These are phyloP conservation scores for Eucalyptus paniculata DNA, from an alignment of 345 rosid species.

Conservation along the genomic window DNA sequence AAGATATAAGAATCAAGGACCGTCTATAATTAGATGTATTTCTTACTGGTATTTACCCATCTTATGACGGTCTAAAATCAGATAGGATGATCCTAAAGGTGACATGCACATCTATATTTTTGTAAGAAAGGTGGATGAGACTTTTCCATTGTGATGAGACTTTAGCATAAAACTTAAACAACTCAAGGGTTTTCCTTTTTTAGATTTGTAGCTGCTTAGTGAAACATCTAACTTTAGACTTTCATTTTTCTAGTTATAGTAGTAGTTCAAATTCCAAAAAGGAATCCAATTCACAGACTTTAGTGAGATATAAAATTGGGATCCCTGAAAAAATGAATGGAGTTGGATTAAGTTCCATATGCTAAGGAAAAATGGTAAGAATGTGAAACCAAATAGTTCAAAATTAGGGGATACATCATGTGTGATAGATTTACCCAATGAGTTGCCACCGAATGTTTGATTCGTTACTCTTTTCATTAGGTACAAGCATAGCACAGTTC, in stretches of 20 bases:
- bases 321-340: background rate
- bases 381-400: background rate
- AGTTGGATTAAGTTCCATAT: background rate
- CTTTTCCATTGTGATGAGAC: background rate
- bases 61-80: background rate
- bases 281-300: background rate
- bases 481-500: background rate
- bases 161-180: background rate
- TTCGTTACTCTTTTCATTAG: background rate
- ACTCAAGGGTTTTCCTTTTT: background rate
- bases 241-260: too few species aligned
- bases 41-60: background rate
- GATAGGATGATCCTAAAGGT: background rate
- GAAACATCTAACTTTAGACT: background rate
- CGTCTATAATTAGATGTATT: background rate
- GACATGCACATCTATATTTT: background rate
- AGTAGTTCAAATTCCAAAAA: too few species aligned
- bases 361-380: background rate
- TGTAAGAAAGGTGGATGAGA: background rate
- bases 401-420: background rate
- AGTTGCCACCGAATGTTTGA: background rate
- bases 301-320: background rate
- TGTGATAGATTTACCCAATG: background rate
- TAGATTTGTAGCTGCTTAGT: background rate
- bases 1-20: background rate